Base-by-base conservation (phyloP, 495 filamentous ascomycete genomes). In the Staphylotrichum longicolle region DNA sequence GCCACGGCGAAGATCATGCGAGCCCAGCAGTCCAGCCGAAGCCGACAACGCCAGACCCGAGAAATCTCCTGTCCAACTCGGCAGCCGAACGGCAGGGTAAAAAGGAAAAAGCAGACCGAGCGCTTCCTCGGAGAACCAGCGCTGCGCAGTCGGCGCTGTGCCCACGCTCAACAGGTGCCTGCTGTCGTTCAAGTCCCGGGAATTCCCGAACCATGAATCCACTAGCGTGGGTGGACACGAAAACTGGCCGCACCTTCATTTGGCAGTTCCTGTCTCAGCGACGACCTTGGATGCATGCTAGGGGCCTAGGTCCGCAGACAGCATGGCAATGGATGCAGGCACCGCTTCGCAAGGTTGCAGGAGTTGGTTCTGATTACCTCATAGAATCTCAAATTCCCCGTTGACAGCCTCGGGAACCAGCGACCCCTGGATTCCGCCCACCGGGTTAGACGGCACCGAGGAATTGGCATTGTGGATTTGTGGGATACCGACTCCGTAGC, bases 331-430 rank as follows among this genome's bases (percentile, higher is more conserved):
- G 46, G 47, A 57, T 45, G 59, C 59, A 61, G 63, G 41, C 57
- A 61, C 40, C 33, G 42, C 40, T n/a, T 44, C 20, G 4, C 58
- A 49, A 54, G 11, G 20, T 33, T 37, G 41, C 15, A 55, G 5
- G 5, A 2, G 45, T 52, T 6, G 46, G 15, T 67, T 57, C 40
- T 37, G 44, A 68, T 68, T 68, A 68, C 66, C 62, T 68, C 66
- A 68, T 52, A 64, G 50, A 68, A 68, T 65, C 62, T 62, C 54
- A 14, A 20, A 33, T 40, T 8, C 41, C 50, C 51, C 33, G n/a
- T 30, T 11, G 15, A 33, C 10, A 30, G 40, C 48, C 49, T 60
- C 58, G 58, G 58, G 30, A 50, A 33, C 20, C 47, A 37, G 37
- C 3, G 39, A 44, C 51, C 41, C 49, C 41, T 37, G 41, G 7